These are phyloP conservation scores for Aspergillus cristatus DNA, from an alignment of 495 filamentous ascomycete genomes.

Conservation along the genomic window DNA sequence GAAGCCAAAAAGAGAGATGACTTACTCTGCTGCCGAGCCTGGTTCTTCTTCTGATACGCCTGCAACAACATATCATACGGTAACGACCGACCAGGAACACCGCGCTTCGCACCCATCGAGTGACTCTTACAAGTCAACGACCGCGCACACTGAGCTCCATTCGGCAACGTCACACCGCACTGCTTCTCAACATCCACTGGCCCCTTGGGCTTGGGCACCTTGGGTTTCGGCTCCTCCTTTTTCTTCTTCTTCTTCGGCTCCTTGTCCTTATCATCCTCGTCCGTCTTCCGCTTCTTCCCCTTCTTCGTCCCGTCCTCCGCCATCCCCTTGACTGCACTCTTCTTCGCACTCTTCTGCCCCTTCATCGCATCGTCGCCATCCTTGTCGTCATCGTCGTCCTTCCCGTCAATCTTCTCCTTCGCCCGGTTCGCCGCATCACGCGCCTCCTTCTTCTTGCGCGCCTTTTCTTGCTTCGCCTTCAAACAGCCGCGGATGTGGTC, in stretches of 20 bases:
- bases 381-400: conserved; percentile 50
- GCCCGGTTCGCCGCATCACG: conserved; percentile 56
- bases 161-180: conserved; percentile 81
- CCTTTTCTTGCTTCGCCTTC: conserved; percentile 67
- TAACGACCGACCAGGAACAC: conserved; percentile 78
- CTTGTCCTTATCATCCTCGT: conserved; percentile 58
- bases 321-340: conserved; percentile 53
- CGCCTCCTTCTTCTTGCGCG: conserved; percentile 71
- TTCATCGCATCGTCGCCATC: conserved; percentile 32
- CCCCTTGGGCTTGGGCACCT: conserved; percentile 80
- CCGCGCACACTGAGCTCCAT: conserved; percentile 80
- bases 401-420: conserved; percentile 50
- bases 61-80: conserved; percentile 93
- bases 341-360: conserved; percentile 59
- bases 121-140: conserved; percentile 96
- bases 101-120: conserved; percentile 90
- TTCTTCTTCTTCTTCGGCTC: conserved; percentile 89
- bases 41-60: conserved; percentile 98
- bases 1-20: conserved; percentile 3
- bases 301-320: conserved; percentile 56
- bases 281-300: conserved; percentile 90
- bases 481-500: conserved; percentile 63
- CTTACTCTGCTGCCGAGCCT: conserved; percentile 90
- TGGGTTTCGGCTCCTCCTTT: conserved; percentile 83
- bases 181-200: conserved; percentile 97